These are phyloP conservation scores for Paxillus ammoniavirescens DNA, from an alignment of 768 basidiomycete species.

Conservation along the genomic window DNA sequence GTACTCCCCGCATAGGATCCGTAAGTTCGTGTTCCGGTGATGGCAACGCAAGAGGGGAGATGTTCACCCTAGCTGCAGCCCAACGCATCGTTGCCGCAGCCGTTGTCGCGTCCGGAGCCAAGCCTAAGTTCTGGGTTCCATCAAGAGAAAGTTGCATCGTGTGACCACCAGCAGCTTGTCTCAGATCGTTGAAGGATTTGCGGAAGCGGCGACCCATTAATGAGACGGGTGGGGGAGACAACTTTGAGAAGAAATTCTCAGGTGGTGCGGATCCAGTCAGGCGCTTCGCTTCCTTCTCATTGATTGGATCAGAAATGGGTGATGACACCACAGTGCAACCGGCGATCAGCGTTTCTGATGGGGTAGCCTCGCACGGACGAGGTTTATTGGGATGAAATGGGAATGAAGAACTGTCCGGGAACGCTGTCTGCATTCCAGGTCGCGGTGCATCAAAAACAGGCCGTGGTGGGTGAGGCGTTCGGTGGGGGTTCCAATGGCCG, in stretches of 20 bases:
- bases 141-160: conserved; percentile 28
- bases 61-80: conserved; percentile 80
- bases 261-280: conserved; percentile 19
- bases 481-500: conserved; percentile 80
- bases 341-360: conserved; percentile 11
- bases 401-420: conserved; percentile 7
- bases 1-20: conserved; percentile 83
- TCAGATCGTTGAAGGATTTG: conserved; percentile 46
- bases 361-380: conserved; percentile 2
- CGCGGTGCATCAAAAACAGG: conserved; percentile 25
- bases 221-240: conserved; percentile 23
- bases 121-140: conserved; percentile 26
- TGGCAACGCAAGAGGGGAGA: conserved; percentile 84
- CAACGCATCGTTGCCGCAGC: conserved; percentile 81
- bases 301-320: conserved; percentile 9
- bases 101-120: conserved; percentile 55
- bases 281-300: conserved; percentile 19
- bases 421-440: conserved; percentile 7
- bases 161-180: conserved; percentile 27
- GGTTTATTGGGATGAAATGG: conserved; percentile 8
- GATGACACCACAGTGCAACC: conserved; percentile 9
- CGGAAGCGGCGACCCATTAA: conserved; percentile 41
- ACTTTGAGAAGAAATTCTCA: conserved; percentile 26
- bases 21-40: conserved; percentile 90
- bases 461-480: conserved; percentile 59